These are phyloP conservation scores for Chrysanthemum makinoi DNA, from an alignment of 129 eudicot species.

Conservation along the genomic window DNA sequence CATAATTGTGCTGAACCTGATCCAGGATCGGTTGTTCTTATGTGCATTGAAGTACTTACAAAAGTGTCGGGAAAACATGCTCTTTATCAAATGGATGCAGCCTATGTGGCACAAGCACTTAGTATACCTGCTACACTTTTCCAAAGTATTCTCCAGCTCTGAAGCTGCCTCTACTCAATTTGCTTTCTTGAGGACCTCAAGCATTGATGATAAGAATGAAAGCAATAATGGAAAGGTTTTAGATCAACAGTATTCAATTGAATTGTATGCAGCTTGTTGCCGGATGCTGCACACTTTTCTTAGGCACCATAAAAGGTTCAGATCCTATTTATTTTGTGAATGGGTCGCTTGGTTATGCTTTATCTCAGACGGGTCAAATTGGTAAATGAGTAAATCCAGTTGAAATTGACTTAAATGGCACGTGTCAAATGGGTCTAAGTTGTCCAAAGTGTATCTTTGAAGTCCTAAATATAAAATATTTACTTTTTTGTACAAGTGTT, in stretches of 20 bases:
- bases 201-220: conserved; percentile 16
- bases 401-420: no score
- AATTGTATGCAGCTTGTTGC: conserved; percentile 81
- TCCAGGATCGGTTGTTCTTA: conserved; percentile 74
- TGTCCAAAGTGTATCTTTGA: no score
- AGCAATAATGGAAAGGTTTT: conserved; percentile 27
- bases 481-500: no score
- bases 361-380: not conserved
- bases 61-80: conserved; percentile 70
- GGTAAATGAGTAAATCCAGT: not conserved
- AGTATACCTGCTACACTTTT: conserved; percentile 67
- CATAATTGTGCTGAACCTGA: conserved; percentile 47
- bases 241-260: conserved; percentile 50
- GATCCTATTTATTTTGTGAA: not conserved
- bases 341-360: not conserved
- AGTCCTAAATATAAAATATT: no score
- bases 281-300: conserved; percentile 67
- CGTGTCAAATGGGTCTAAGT: no score
- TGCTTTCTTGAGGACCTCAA: conserved; percentile 17
- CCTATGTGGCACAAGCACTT: conserved; percentile 63
- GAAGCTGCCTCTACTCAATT: conserved; percentile 16
- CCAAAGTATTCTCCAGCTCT: conserved; percentile 44
- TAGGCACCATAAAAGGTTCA: conserved; percentile 75
- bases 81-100: conserved; percentile 50
- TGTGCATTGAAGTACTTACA: conserved; percentile 75